These are phyloP conservation scores for Colletotrichum chlorophyti DNA, from an alignment of 2,329 filamentous ascomycete genomes.

Conservation along the genomic window DNA sequence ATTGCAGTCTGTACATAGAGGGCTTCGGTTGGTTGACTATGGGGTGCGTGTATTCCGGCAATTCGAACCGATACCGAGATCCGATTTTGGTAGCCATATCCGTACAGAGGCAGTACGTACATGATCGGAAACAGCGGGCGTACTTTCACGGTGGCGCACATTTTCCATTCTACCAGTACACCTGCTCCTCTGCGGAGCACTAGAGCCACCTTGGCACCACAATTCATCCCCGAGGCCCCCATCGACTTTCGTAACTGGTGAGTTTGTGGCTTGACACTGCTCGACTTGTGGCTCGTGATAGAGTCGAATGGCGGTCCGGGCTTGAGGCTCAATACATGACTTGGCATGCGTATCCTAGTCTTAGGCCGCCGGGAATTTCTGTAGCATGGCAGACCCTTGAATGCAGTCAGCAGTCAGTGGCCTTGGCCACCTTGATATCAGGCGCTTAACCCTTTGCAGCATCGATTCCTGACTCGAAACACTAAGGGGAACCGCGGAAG, in stretches of 20 bases:
- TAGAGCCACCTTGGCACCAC: neutral
- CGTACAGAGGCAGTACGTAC: neutral
- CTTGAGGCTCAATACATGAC: conserved; percentile 22
- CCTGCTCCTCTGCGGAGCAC: conserved; percentile 12
- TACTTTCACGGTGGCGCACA: conserved; percentile 12
- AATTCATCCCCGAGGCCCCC: neutral
- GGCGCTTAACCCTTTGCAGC: conserved; percentile 10
- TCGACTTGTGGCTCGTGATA: neutral
- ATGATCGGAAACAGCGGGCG: conserved; percentile 8
- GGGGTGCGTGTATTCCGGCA: neutral
- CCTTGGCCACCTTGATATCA: neutral
- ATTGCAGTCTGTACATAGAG: neutral
- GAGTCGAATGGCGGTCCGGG: neutral
- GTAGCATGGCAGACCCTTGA: neutral
- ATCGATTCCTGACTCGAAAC: conserved; percentile 13
- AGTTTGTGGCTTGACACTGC: neutral
- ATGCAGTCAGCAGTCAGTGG: neutral
- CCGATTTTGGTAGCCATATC: neutral
- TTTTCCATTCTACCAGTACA: neutral
- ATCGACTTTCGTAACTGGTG: too few species aligned
- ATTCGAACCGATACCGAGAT: neutral
- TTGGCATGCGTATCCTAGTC: conserved; percentile 16
- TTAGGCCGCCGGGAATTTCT: neutral
- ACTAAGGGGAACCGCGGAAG: conserved; percentile 1
- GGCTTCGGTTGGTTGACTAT: neutral